Base-by-base conservation (phyloP, 805 yeast species). In the Lipomyces yamanashiensis region DNA sequence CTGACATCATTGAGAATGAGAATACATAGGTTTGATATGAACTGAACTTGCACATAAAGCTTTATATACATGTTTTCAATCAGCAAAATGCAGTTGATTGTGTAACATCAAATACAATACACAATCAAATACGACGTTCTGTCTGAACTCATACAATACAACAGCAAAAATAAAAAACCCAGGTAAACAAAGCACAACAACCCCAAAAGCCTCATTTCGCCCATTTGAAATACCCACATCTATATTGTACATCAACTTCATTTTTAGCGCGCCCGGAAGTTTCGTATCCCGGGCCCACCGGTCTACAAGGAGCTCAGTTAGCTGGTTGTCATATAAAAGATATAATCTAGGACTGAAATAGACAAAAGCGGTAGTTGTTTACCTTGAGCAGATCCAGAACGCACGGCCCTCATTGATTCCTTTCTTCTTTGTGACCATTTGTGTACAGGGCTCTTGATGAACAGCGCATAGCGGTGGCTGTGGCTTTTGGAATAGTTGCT, bases 331-430 rank as follows among this genome's bases (percentile, higher is more conserved):
- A 12, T n/a, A 43, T 43, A n/a, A 4, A 43, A 43, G 43, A 12
- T 4, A n/a, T n/a, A 70, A 71, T 51, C 71, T 52, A 33, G 34
- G n/a, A 33, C 12, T 3, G 17, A n/a, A 10, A 33, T 12, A 12
- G 23, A 33, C 12, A n/a, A 36, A 37, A 37, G 49, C 12, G 6
- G 8, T 7, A 43, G 12, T 23, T 1, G 36, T 55, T 13, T 54
- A 66, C 70, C 76, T 67, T 2, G 71, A 57, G 58, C 81, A 78
- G 8, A 72, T 67, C 81, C 81, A 78, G 60, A 78, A 78, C 10
- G 70, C 69, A 12, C 79, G 72, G 37, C 80, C 80, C 53, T 71
- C 70, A 54, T 77, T 77, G 12, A 72, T 68, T 1, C 79, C 79
- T 7, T 71, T 67, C 54, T 76, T 77, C 36, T 70, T 74, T 5